A percentile compares a stretch with the other conserved stretches of the same genome.
Evolutionary conservation across 805 yeast species (phyloP).

Genomic region (Pichia exigua): DNA sequence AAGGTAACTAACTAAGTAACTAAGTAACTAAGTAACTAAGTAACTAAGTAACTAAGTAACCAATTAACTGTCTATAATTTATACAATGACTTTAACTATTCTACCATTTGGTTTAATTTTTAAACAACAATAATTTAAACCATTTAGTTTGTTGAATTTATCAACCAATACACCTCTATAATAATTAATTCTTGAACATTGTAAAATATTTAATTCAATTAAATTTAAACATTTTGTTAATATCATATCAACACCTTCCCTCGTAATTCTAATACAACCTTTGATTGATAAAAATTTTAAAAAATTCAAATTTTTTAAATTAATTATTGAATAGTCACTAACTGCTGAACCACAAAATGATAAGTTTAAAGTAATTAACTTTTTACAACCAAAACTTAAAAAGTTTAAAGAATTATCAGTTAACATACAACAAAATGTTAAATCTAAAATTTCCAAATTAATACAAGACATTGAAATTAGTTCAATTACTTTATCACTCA

Average conservation of each 20-base stretch:
- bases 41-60: too few species aligned
- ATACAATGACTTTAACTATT: slow-evolving; percentile 48
- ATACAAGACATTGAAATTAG: slow-evolving; percentile 57
- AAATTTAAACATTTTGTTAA: slow-evolving; percentile 49
- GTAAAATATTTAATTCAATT: slow-evolving; percentile 51
- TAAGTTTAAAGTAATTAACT: slow-evolving; percentile 43
- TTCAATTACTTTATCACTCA: slow-evolving; percentile 57
- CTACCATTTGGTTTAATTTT: slow-evolving; percentile 41
- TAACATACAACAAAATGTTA: slow-evolving; percentile 70
- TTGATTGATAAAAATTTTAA: slow-evolving; percentile 45
- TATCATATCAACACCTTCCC: slow-evolving; percentile 68
- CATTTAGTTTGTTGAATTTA: slow-evolving; percentile 37
- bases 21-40: too few species aligned
- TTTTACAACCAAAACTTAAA: slow-evolving; percentile 57
- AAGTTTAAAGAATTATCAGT: slow-evolving; percentile 64
- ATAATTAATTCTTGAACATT: slow-evolving; percentile 61
- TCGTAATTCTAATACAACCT: slow-evolving; percentile 70
- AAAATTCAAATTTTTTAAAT: slow-evolving; percentile 47
- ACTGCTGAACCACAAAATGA: slow-evolving; percentile 79
- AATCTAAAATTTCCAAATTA: slow-evolving; percentile 46
- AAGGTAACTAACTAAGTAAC: too few species aligned
- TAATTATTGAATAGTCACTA: slow-evolving; percentile 58
- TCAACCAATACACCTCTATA: slow-evolving; percentile 58
- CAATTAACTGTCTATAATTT: slow-evolving; percentile 23
- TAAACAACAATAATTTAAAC: slow-evolving; percentile 49